These are phyloP conservation scores for Clavariopsis aquatica DNA, from an alignment of 495 filamentous ascomycete species.

Conservation along the genomic window DNA sequence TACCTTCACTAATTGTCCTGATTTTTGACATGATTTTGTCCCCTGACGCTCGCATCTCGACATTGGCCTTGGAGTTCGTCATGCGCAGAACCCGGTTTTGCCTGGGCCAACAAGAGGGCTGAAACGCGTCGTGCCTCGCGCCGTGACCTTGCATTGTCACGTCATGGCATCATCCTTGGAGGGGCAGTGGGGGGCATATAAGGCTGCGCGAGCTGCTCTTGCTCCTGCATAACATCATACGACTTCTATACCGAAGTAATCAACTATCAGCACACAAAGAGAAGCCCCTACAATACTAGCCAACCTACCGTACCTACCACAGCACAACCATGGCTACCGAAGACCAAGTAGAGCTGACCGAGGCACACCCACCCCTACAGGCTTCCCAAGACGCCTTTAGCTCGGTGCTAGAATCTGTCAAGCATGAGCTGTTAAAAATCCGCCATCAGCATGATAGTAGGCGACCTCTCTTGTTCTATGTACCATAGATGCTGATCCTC, in stretches of 20 bases:
- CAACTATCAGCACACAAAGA: background rate
- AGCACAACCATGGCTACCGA: constrained; percentile 52
- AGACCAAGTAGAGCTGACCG: constrained; percentile 54
- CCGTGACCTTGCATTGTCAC: constrained; percentile 3
- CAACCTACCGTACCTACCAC: too few relatives aligned
- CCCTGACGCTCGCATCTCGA: background rate
- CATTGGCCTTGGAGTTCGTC: background rate
- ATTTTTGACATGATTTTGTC: background rate
- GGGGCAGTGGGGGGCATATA: constrained; percentile 27
- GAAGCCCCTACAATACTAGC: background rate
- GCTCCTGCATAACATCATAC: background rate
- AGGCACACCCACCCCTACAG: constrained; percentile 53
- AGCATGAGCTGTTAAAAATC: constrained; percentile 53
- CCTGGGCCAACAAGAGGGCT: constrained; percentile 3
- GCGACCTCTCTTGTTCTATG: constrained; percentile 3
- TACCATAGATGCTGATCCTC: background rate
- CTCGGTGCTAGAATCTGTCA: constrained; percentile 51
- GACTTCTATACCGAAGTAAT: background rate
- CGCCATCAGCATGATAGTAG: constrained; percentile 47
- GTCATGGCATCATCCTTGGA: constrained; percentile 21
- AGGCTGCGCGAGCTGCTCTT: constrained; percentile 7
- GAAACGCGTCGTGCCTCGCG: constrained; percentile 23
- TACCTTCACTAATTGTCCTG: background rate
- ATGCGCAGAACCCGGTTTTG: background rate
- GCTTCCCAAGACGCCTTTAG: constrained; percentile 55